Percentiles rank a stretch among this genome's conserved stretches.
Evolutionary conservation across 345 rosid species (phyloP).

Genomic region (Salix viminalis): DNA sequence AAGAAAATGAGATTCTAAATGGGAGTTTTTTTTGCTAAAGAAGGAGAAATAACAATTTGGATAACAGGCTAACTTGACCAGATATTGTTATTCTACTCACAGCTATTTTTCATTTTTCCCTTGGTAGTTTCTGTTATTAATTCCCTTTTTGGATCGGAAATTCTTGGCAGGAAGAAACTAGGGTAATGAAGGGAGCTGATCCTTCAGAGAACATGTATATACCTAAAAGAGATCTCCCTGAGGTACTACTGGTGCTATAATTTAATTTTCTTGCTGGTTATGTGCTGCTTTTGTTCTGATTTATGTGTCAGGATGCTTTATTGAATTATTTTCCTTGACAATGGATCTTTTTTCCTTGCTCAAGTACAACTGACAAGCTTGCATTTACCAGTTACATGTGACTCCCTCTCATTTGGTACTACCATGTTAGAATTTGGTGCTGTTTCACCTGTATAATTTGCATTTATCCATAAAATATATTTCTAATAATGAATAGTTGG

Average conservation of each 20-base stretch:
- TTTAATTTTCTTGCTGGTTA: not conserved
- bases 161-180: conserved; percentile 46
- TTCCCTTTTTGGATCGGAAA: not conserved
- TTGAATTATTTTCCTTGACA: not conserved
- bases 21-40: not conserved
- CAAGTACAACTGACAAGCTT: not conserved
- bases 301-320: not conserved
- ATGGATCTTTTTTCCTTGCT: not conserved
- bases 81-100: not conserved
- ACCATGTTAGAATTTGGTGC: not conserved
- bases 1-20: not conserved
- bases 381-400: not conserved
- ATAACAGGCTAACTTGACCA: not conserved
- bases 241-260: conserved; percentile 35
- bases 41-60: not conserved
- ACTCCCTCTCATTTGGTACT: not conserved
- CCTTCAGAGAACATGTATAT: conserved; percentile 14
- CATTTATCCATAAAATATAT: not conserved
- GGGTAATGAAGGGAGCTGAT: conserved; percentile 25
- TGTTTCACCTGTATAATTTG: not conserved
- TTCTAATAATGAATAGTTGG: not conserved
- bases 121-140: not conserved
- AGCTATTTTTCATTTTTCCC: not conserved
- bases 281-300: not conserved
- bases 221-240: conserved; percentile 46